phyloP scores from a whole-genome alignment of 176 grass and related monocot genomes.

The Coix lacrymajobi region DNA sequence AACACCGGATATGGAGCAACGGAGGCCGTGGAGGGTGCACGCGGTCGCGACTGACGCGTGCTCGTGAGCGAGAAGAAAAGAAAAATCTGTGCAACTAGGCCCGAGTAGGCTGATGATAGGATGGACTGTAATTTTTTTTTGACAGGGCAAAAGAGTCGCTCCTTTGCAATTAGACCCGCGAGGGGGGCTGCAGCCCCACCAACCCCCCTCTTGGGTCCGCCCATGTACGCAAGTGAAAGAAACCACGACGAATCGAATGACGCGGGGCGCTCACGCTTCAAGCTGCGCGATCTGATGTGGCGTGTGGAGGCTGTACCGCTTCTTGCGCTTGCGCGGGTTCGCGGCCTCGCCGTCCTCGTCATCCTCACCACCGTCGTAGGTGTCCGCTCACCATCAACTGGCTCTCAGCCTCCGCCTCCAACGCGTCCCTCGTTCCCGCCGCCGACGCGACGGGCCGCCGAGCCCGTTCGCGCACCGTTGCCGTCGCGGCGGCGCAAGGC shows the following conservation, averaged over 20 bases:
- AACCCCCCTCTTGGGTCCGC: too few relatives aligned
- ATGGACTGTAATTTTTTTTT: too few relatives aligned
- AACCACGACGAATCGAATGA: background rate
- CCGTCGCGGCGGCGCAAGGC: background rate
- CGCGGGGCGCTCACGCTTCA: constrained; percentile 53
- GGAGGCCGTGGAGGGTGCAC: too few relatives aligned
- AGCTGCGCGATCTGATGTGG: constrained; percentile 81
- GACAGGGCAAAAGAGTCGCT: too few relatives aligned
- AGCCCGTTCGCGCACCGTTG: background rate
- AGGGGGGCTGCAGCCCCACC: too few relatives aligned
- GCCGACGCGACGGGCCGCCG: background rate
- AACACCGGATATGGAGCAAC: too few relatives aligned
- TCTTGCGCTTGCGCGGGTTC: constrained; percentile 58
- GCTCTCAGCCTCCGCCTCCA: constrained; percentile 48
- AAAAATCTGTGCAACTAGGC: too few relatives aligned
- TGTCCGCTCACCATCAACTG: constrained; percentile 39
- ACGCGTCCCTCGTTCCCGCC: too few relatives aligned
- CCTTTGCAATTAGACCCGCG: too few relatives aligned
- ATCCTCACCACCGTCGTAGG: constrained; percentile 13
- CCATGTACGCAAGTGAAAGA: background rate
- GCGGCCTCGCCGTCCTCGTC: constrained; percentile 27
- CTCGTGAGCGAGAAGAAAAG: too few relatives aligned
- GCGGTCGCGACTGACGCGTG: too few relatives aligned
- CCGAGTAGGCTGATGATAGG: too few relatives aligned
- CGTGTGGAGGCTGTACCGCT: constrained; percentile 71